Conservation (phyloP, 768 basidiomycete species). For the Hypsizygus marmoreus region DNA sequence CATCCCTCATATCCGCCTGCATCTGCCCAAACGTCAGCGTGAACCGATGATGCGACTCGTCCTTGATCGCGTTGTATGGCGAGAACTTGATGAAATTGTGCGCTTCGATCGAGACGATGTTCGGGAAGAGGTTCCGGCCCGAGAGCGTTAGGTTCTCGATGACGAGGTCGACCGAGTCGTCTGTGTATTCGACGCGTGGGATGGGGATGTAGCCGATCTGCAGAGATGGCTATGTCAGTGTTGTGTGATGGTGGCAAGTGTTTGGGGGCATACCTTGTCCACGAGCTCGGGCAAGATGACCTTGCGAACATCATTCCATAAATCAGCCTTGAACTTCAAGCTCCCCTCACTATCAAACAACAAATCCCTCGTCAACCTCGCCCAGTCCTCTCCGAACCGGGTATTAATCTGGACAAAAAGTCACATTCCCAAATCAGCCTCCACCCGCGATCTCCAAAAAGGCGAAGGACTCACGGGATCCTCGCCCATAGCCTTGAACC, state of each 20-base stretch:
- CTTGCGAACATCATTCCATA: conserved; percentile 87
- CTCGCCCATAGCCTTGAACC: conserved; percentile 83
- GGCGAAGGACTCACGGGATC: conserved; percentile 56
- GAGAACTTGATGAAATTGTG: conserved; percentile 85
- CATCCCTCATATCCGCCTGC: conserved; percentile 92
- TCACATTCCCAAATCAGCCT: not conserved
- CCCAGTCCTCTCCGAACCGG: conserved; percentile 82
- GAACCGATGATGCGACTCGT: conserved; percentile 71
- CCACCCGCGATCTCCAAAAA: too few species aligned
- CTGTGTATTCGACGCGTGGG: conserved; percentile 92
- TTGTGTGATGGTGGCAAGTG: not conserved
- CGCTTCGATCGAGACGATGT: conserved; percentile 69
- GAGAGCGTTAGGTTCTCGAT: conserved; percentile 91
- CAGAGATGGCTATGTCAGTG: not conserved
- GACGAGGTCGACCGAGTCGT: conserved; percentile 83
- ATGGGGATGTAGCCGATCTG: conserved; percentile 85
- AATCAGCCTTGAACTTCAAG: conserved; percentile 82
- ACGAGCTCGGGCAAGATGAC: conserved; percentile 82
- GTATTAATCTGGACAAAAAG: conserved; percentile 50
- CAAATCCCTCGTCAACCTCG: conserved; percentile 78
- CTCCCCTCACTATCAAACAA: conserved; percentile 80
- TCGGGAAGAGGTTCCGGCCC: conserved; percentile 89
- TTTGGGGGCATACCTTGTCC: conserved; percentile 53
- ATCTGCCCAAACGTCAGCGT: conserved; percentile 80
- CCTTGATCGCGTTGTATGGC: conserved; percentile 63